A percentile compares a stretch with the other conserved stretches of the same genome.
phyloP scores from a whole-genome alignment of 768 basidiomycete genomes.

The Kwoniella dendrophila region DNA sequence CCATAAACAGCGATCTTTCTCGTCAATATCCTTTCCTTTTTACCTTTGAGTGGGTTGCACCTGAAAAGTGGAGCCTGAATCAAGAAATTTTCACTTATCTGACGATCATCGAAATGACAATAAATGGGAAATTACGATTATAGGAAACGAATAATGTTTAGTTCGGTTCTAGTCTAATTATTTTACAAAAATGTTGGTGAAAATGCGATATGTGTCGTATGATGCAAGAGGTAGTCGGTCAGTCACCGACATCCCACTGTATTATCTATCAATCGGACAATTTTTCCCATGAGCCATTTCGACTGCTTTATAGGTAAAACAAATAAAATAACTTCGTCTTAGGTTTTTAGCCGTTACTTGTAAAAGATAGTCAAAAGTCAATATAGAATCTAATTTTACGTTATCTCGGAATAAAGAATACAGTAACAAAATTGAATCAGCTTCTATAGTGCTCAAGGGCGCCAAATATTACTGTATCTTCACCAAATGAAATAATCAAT shows the following conservation, averaged over 20 bases:
- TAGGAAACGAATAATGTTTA: not conserved
- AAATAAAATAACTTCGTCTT: not conserved
- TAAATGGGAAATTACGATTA: not conserved
- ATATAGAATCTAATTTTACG: not conserved
- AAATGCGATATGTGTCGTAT: constrained; percentile 2
- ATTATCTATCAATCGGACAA: not conserved
- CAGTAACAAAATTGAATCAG: not conserved
- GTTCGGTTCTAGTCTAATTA: constrained; percentile 1
- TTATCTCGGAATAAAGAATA: constrained; percentile 5
- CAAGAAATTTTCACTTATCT: not conserved
- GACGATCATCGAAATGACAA: constrained; percentile 6
- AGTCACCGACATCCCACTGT: constrained; percentile 11
- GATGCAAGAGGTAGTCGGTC: constrained; percentile 13
- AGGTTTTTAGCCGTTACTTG: not conserved
- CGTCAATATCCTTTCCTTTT: too few relatives aligned
- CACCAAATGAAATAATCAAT: too few relatives aligned
- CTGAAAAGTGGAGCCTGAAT: not conserved
- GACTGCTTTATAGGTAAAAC: too few relatives aligned
- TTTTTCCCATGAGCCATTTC: not conserved
- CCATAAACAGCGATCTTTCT: too few relatives aligned
- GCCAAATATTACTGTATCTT: too few relatives aligned
- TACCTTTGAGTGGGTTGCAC: not conserved
- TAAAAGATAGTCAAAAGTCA: too few relatives aligned
- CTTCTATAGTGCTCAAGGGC: too few relatives aligned
- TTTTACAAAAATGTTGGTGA: not conserved